Percentiles rank a stretch among this genome's conserved stretches.
Conservation (phyloP, 495 filamentous ascomycete species). For the Hyaloscypha hepaticicola region DNA sequence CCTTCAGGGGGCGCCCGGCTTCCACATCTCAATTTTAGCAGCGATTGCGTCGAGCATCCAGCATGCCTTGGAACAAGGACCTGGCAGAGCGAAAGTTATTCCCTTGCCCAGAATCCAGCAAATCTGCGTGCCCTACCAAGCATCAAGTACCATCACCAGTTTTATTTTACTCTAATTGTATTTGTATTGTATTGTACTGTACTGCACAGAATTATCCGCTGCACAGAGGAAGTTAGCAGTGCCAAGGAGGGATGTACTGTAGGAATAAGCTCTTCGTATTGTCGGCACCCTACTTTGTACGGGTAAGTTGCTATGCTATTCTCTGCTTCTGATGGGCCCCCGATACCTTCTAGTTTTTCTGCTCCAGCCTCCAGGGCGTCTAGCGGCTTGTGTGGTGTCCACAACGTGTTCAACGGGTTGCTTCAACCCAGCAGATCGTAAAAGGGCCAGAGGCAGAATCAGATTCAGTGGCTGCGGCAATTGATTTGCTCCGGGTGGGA, state of each 20-base stretch:
- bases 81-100: neutral
- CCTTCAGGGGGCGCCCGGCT: neutral
- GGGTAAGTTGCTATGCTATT: neutral
- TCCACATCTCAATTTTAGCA: neutral
- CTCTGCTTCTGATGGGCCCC: neutral
- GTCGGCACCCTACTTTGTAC: too few species aligned
- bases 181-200: too few species aligned
- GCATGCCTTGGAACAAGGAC: neutral
- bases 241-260: neutral
- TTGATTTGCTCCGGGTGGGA: neutral
- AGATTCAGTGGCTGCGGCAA: too few species aligned
- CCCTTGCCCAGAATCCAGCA: too few species aligned
- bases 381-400: neutral
- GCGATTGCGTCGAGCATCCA: constrained; percentile 5
- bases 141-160: neutral
- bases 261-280: neutral
- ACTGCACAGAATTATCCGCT: neutral
- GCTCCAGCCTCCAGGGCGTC: neutral
- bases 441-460: neutral
- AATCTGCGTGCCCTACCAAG: neutral
- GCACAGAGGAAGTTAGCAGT: too few species aligned
- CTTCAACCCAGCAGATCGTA: neutral
- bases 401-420: neutral
- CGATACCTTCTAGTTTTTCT: constrained; percentile 3
- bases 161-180: too few species aligned